These are phyloP conservation scores for Bocquillonia castaneifolia DNA, from an alignment of 441 rosid genomes.

Conservation along the genomic window DNA sequence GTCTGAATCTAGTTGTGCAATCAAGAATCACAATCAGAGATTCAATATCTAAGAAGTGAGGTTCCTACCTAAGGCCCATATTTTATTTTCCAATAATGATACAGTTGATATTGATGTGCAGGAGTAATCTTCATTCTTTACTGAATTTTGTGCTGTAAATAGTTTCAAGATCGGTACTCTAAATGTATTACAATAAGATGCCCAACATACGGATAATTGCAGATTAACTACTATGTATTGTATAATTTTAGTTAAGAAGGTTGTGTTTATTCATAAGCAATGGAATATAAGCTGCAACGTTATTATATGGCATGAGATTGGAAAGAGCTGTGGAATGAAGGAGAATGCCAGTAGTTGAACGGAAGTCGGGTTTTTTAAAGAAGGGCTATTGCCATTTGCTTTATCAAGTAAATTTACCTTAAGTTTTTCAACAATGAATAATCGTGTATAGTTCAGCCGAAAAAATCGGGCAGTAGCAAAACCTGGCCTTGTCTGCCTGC, in stretches of 20 bases:
- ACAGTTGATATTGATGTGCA: conserved; percentile 1
- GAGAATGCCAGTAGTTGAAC: not conserved
- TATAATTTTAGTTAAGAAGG: not conserved
- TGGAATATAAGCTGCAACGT: not conserved
- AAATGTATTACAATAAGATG: conserved; percentile 6
- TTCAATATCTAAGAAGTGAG: conserved; percentile 5
- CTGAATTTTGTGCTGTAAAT: conserved; percentile 17
- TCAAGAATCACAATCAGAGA: not conserved
- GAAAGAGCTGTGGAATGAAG: not conserved
- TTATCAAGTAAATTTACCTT: not conserved
- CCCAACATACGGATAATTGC: not conserved
- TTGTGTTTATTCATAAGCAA: not conserved
- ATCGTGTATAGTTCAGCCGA: too few relatives aligned
- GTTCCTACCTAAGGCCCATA: conserved; percentile 5
- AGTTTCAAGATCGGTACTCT: not conserved
- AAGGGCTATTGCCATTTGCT: not conserved
- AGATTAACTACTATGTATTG: not conserved
- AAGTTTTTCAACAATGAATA: too few relatives aligned
- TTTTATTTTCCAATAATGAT: conserved; percentile 12
- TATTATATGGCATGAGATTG: not conserved
- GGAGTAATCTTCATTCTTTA: not conserved
- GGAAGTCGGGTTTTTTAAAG: not conserved
- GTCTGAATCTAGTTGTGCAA: conserved; percentile 14
- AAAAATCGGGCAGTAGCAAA: too few relatives aligned
- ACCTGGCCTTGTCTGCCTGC: too few relatives aligned